Base-by-base conservation (phyloP, 768 basidiomycete species). In the Cantharellus cinnabarinus region DNA sequence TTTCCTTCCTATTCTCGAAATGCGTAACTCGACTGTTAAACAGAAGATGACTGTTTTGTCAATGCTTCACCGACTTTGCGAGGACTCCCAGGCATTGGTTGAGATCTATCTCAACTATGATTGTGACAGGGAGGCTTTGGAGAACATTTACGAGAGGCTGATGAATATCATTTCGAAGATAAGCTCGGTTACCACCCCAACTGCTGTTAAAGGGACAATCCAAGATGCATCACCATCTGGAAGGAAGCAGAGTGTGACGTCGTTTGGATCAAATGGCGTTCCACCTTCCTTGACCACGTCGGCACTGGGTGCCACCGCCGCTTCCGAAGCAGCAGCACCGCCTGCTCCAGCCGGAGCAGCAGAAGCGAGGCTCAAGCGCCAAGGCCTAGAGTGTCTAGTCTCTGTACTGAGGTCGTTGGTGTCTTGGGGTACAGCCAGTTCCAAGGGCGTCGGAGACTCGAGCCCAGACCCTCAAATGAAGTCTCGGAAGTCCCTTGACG, bases 41-140 rank as follows among this genome's bases (percentile, higher is more conserved):
- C 95, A 98, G 69, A 98, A 99, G 71, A 84, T 84, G 2, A 81
- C 89, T 55, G 88, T 98, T 58, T 75, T 98, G 57, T 83, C 80
- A 44, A 93, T 95, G 83, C 69, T 94, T 39, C 80, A 79, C 15
- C 80, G 86, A 48, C 72, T 99, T 14, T 93, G 88, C 66, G 88
- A 94, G 68, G 95, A 98, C 66, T 91, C 95, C 2, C 95, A 98
- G 69, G 91, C 94, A 4, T 75, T 99, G 20, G 95, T 99, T 39
- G 95, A 99, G 69, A 81, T 98, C 60, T 99, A 98, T 71, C 82
- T 99, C 68, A 99, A 99, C 69, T 99, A 99, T 67, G 95, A 99
- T 67, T 99, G 95, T 68, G 95, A 99, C 67, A 80, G 89, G 61
- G 84, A 89, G 61, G 89, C 94, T 3, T 78, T 79, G 5, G 94